These are phyloP conservation scores for Helichrysum umbraculigerum DNA, from an alignment of 129 eudicot species.

Conservation along the genomic window DNA sequence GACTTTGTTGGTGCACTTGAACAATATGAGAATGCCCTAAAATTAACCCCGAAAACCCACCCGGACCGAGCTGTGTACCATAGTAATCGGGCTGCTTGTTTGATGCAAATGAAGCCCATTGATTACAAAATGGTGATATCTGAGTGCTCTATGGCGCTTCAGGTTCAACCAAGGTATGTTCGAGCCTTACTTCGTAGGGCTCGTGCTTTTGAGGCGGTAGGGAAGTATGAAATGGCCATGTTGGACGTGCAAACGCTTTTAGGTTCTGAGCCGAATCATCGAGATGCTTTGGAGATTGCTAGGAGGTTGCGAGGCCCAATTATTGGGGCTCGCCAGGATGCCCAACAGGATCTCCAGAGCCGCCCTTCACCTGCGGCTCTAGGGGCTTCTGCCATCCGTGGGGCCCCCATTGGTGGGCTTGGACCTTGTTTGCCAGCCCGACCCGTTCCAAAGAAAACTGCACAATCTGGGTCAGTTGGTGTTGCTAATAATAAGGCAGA, in stretches of 20 bases:
- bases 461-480: conserved; percentile 37
- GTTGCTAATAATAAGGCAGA: conserved; percentile 50
- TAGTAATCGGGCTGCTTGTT: conserved; percentile 91
- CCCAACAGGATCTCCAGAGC: conserved; percentile 87
- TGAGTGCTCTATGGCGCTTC: conserved; percentile 85
- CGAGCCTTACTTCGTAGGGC: conserved; percentile 93
- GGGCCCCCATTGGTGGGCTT: conserved; percentile 84
- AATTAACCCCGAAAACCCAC: conserved; percentile 78
- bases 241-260: conserved; percentile 73
- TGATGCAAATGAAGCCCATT: conserved; percentile 98
- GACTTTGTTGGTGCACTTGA: conserved; percentile 86
- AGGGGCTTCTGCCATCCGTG: conserved; percentile 96
- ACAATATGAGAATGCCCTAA: conserved; percentile 77
- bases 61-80: conserved; percentile 85
- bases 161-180: conserved; percentile 76
- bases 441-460: conserved; percentile 68
- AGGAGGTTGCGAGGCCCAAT: conserved; percentile 57
- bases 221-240: conserved; percentile 86
- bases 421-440: conserved; percentile 93
- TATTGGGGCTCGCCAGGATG: conserved; percentile 68
- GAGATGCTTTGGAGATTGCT: conserved; percentile 82
- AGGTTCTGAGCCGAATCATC: conserved; percentile 56
- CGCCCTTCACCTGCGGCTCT: conserved; percentile 97
- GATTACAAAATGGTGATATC: conserved; percentile 74
- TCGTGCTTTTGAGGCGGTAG: conserved; percentile 83